These are phyloP conservation scores for Pythium chondricola DNA, from an alignment of 352 stramenopile species.

Conservation along the genomic window DNA sequence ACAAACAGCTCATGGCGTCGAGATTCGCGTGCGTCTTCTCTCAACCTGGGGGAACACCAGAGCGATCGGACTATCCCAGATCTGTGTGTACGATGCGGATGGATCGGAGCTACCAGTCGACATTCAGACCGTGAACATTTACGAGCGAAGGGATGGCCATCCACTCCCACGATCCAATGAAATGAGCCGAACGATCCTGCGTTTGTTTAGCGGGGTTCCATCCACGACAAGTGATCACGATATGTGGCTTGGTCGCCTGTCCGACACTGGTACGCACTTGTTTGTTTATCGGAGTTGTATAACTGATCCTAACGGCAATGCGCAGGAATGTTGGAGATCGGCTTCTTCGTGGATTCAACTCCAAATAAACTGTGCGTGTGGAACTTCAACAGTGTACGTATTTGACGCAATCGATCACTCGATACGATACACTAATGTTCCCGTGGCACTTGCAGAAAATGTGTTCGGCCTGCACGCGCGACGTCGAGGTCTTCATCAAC, in stretches of 20 bases:
- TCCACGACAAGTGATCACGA: slow-evolving; percentile 64
- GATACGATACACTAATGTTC: neutral
- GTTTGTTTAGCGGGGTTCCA: slow-evolving; percentile 50
- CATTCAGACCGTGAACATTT: slow-evolving; percentile 37
- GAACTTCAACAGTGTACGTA: slow-evolving; percentile 76
- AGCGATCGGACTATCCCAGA: slow-evolving; percentile 53
- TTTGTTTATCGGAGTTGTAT: neutral
- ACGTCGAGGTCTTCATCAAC: slow-evolving; percentile 60
- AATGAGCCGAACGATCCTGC: slow-evolving; percentile 52
- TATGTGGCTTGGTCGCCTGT: slow-evolving; percentile 71
- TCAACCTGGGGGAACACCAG: slow-evolving; percentile 62
- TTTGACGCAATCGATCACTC: too few species aligned
- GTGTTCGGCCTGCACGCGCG: slow-evolving; percentile 43
- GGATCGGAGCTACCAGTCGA: slow-evolving; percentile 50
- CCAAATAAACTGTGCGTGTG: slow-evolving; percentile 72
- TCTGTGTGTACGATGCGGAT: slow-evolving; percentile 60
- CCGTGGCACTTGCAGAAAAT: slow-evolving; percentile 13
- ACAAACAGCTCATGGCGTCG: slow-evolving; percentile 10
- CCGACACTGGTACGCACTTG: slow-evolving; percentile 32
- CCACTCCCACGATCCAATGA: slow-evolving; percentile 53
- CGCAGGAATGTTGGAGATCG: slow-evolving; percentile 45
- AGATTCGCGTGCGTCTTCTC: slow-evolving; percentile 61
- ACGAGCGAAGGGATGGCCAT: slow-evolving; percentile 34
- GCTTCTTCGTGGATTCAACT: slow-evolving; percentile 29
- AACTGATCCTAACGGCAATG: neutral